Percentiles rank a stretch among this genome's conserved stretches.
phyloP scores from a whole-genome alignment of 306 rosid species.

The Sesbania bispinosa region DNA sequence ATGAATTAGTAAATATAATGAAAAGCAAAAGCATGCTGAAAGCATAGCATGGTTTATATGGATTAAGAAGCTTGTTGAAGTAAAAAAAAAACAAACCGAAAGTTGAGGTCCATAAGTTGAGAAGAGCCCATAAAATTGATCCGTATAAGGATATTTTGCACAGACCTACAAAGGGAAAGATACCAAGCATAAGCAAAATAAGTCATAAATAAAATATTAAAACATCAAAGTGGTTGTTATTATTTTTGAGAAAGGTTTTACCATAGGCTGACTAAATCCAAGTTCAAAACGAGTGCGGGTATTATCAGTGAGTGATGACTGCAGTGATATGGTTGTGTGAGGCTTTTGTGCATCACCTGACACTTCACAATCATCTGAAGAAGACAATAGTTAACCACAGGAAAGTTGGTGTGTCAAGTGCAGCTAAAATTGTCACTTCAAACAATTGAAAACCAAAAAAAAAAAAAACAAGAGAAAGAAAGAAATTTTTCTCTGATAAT shows the following conservation, averaged over 20 bases:
- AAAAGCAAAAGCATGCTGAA: not conserved
- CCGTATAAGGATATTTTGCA: conserved; percentile 68
- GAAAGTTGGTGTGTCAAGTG: conserved; percentile 8
- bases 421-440: not conserved
- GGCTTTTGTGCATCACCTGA: conserved; percentile 54
- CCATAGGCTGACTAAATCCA: conserved; percentile 85
- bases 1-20: conserved; percentile 27
- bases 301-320: conserved; percentile 47
- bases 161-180: conserved; percentile 47
- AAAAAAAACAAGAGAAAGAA: too few relatives aligned
- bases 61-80: conserved; percentile 25
- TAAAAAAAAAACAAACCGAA: conserved; percentile 54
- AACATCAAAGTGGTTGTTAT: not conserved
- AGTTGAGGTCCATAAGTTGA: conserved; percentile 74
- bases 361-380: conserved; percentile 52
- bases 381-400: conserved; percentile 29
- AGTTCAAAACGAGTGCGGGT: conserved; percentile 58
- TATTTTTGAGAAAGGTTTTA: conserved; percentile 21
- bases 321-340: conserved; percentile 54
- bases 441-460: not conserved
- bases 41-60: not conserved
- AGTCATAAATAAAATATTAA: conserved; percentile 5
- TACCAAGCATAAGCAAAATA: conserved; percentile 23
- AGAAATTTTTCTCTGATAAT: not conserved
- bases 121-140: conserved; percentile 78